Percentiles rank a stretch among this genome's conserved stretches.
Evolutionary conservation across 768 basidiomycete species (phyloP).

Genomic region (Exsudoporus frostii): DNA sequence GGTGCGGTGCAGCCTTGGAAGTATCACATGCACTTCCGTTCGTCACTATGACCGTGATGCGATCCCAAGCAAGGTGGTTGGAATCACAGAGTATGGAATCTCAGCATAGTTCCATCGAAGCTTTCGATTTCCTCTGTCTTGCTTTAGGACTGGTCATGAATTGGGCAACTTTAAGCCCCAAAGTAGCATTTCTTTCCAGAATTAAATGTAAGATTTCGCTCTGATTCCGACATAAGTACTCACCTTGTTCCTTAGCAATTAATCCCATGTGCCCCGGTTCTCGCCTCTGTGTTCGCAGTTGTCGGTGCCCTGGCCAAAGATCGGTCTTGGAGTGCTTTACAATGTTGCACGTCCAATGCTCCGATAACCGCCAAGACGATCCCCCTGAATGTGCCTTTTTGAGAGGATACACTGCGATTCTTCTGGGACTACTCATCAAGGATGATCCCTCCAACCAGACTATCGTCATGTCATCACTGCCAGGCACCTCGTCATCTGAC

Average conservation of each 20-base stretch:
- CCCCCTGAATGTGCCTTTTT: conserved; percentile 50
- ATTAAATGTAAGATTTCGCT: conserved; percentile 44
- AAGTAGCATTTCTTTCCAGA: conserved; percentile 45
- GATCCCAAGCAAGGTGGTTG: conserved; percentile 33
- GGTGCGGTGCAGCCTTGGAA: conserved; percentile 52
- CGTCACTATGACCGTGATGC: conserved; percentile 45
- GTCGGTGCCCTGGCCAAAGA: conserved; percentile 47
- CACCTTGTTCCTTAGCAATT: conserved; percentile 39
- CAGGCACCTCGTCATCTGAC: conserved; percentile 29
- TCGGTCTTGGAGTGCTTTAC: conserved; percentile 51
- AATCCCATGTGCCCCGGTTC: conserved; percentile 48
- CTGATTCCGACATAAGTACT: neutral
- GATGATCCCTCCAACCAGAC: conserved; percentile 31
- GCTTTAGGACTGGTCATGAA: conserved; percentile 75
- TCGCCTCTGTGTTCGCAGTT: conserved; percentile 48
- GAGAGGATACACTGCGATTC: conserved; percentile 69
- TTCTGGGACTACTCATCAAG: conserved; percentile 55
- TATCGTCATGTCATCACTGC: conserved; percentile 33
- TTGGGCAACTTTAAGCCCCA: conserved; percentile 57
- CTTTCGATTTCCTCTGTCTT: conserved; percentile 72
- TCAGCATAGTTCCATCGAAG: conserved; percentile 30
- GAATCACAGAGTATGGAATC: conserved; percentile 2
- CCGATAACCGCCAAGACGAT: conserved; percentile 12
- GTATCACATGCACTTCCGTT: conserved; percentile 46
- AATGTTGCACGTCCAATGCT: conserved; percentile 45